Percentiles rank a stretch among this genome's conserved stretches.
phyloP scores from a whole-genome alignment of 192 early-diverging fungal species.

The Backusella morwellensis region DNA sequence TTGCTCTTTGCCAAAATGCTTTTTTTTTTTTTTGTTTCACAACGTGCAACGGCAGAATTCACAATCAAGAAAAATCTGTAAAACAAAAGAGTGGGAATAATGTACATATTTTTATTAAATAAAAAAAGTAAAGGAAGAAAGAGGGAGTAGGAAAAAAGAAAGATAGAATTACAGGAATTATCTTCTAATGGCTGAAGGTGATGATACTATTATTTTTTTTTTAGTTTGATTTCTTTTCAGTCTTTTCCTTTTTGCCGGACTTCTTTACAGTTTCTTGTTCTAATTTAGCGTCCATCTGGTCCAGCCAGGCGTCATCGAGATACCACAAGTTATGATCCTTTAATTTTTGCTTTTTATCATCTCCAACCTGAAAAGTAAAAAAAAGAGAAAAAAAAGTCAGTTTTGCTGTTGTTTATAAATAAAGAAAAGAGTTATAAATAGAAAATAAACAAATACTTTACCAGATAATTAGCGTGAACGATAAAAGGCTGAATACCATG shows the following conservation, averaged over 20 bases:
- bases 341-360: slow-evolving; percentile 20
- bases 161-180: background rate
- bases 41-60: background rate
- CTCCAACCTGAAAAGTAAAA: slow-evolving; percentile 9
- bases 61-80: background rate
- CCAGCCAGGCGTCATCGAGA: slow-evolving; percentile 12
- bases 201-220: background rate
- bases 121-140: background rate
- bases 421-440: background rate
- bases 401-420: background rate
- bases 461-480: slow-evolving; percentile 31
- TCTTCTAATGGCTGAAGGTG: background rate
- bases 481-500: slow-evolving; percentile 19
- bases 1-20: background rate
- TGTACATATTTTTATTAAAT: background rate
- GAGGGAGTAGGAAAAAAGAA: background rate
- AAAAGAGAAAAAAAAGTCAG: background rate
- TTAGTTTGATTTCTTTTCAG: background rate
- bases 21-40: background rate
- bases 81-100: background rate
- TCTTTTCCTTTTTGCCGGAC: background rate
- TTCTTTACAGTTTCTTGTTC: background rate
- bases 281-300: slow-evolving; percentile 11
- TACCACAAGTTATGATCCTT: slow-evolving; percentile 13
- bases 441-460: background rate